A percentile compares a stretch with the other conserved stretches of the same genome.
phyloP scores from a whole-genome alignment of 2,329 filamentous ascomycete species.

The Cordyceps fumosorosea region DNA sequence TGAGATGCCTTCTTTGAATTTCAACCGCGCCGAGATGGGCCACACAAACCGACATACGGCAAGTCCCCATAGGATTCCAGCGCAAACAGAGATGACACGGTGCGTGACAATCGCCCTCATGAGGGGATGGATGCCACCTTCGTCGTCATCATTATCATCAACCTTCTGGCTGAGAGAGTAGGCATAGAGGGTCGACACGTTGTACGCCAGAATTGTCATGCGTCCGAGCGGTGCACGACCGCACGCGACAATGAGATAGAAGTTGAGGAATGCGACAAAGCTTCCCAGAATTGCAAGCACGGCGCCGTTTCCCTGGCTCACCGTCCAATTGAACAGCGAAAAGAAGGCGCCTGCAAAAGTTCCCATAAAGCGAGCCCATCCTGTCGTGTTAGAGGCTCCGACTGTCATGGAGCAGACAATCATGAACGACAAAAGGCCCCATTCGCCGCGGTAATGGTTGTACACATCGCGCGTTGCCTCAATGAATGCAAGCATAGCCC shows the following conservation, averaged over 20 bases:
- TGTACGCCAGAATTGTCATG: constrained; percentile 89
- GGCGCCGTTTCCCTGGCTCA: constrained; percentile 63
- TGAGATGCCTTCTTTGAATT: constrained; percentile 78
- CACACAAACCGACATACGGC: constrained; percentile 79
- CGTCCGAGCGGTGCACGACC: constrained; percentile 79
- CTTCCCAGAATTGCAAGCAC: constrained; percentile 70
- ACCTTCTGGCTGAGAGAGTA: constrained; percentile 76
- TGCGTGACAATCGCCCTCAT: constrained; percentile 81
- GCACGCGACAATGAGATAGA: constrained; percentile 75
- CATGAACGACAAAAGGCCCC: constrained; percentile 94
- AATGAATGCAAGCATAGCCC: constrained; percentile 77
- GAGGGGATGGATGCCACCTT: constrained; percentile 70
- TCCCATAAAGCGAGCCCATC: constrained; percentile 72
- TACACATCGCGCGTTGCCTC: constrained; percentile 67
- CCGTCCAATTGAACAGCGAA: constrained; percentile 68
- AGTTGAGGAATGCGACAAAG: constrained; percentile 69
- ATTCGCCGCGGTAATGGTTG: constrained; percentile 80
- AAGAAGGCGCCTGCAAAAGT: constrained; percentile 71
- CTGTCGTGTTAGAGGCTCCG: constrained; percentile 84
- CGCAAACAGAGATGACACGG: constrained; percentile 72
- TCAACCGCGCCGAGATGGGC: constrained; percentile 78
- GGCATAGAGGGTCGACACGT: constrained; percentile 82
- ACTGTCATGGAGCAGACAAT: constrained; percentile 93
- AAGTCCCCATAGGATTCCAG: constrained; percentile 80
- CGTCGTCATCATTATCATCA: constrained; percentile 68